phyloP scores from a whole-genome alignment of 2,329 filamentous ascomycete species.

The Arachnomyces sp. region DNA sequence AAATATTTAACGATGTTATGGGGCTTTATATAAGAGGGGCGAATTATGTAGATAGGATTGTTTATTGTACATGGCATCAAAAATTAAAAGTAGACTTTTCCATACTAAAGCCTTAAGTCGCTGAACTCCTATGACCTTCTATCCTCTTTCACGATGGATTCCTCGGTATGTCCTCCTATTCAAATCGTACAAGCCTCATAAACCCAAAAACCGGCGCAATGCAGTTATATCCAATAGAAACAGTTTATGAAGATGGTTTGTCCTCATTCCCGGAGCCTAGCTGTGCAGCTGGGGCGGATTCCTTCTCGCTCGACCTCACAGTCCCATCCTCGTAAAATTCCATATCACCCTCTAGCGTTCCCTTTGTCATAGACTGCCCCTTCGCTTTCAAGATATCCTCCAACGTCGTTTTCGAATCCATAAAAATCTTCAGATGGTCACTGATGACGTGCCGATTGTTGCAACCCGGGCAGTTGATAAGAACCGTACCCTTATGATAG shows the following conservation, averaged over 20 bases:
- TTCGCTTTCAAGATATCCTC: constrained; percentile 36
- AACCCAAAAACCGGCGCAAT: no score
- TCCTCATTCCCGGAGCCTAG: constrained; percentile 8
- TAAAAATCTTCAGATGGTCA: constrained; percentile 67
- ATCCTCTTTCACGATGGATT: no score
- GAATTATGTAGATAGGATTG: neutral
- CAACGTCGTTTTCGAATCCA: constrained; percentile 34
- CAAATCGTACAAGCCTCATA: no score
- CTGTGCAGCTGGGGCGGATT: constrained; percentile 7
- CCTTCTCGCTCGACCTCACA: constrained; percentile 22
- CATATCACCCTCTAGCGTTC: constrained; percentile 71
- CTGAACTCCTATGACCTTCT: no score
- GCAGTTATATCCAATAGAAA: no score
- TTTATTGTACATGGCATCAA: constrained; percentile 2
- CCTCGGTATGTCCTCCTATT: no score
- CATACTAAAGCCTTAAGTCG: neutral
- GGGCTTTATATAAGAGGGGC: constrained; percentile 2
- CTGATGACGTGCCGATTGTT: constrained; percentile 83
- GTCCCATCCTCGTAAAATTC: constrained; percentile 82
- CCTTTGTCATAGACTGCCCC: constrained; percentile 69
- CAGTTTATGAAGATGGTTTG: constrained; percentile 1
- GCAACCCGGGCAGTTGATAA: constrained; percentile 83
- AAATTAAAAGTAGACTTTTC: neutral
- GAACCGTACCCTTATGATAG: constrained; percentile 81
- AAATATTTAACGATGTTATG: neutral